Conservation (phyloP, 2,329 filamentous ascomycete genomes). For the Paracamarosporium sp. region DNA sequence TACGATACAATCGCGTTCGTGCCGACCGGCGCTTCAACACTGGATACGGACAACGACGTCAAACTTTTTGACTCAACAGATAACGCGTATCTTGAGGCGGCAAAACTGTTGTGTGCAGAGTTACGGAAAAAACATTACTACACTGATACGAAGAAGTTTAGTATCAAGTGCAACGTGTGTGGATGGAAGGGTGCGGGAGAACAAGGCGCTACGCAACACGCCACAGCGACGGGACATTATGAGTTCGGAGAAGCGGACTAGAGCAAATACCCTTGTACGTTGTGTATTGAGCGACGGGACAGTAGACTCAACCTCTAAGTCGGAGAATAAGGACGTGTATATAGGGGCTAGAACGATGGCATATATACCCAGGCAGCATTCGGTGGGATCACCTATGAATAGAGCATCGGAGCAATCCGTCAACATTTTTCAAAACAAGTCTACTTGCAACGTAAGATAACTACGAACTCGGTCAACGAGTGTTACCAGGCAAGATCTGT, state of each 20-base stretch:
- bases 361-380: background rate
- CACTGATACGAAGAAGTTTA: conserved; percentile 84
- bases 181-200: conserved; percentile 73
- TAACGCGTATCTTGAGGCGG: conserved; percentile 63
- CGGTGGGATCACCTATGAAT: background rate
- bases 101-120: conserved; percentile 60
- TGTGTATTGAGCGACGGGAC: background rate
- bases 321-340: background rate
- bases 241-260: conserved; percentile 44
- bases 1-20: conserved; percentile 89
- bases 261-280: background rate
- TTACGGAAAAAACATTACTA: conserved; percentile 81
- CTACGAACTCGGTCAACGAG: too few species aligned
- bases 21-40: conserved; percentile 60
- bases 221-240: conserved; percentile 60
- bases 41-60: conserved; percentile 78
- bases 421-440: background rate
- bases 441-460: too few species aligned
- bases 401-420: background rate
- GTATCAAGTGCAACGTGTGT: conserved; percentile 78
- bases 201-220: conserved; percentile 67
- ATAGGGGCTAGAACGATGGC: background rate
- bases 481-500: too few species aligned
- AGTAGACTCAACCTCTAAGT: background rate
- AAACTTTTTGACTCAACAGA: conserved; percentile 71